Base-by-base conservation (phyloP, 2,329 filamentous ascomycete genomes). In the Aphanoascus verrucosus region DNA sequence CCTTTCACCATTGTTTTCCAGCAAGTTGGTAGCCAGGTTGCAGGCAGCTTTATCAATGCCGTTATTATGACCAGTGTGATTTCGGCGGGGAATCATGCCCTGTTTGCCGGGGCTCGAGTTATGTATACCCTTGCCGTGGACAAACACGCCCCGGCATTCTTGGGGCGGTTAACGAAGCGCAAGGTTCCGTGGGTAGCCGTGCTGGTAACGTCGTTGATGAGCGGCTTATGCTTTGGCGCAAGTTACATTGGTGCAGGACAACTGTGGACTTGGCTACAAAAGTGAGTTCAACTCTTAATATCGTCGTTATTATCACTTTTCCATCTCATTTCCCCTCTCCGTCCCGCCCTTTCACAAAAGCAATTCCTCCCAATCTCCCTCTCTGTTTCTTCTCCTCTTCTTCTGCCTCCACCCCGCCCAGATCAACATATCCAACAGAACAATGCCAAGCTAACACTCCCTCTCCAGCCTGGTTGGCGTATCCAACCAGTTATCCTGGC, bases 191-290 rank as follows among this genome's bases (percentile, higher is more conserved):
- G 75, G 72, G 64, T 78, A 9, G 75, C 77, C 0, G 77, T 80
- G 0, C 69, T 83, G 0, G 70, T 69, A 0, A 82, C 80, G 0
- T 75, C 76, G 0, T 59, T 75, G 0, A 73, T 80, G 32, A 74
- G 75, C 17, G 78, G 78, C 0, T 71, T 84, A 0, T 83, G 80
- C 60, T 84, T 85, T 53, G 81, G 79, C 1, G 80, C 80, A 0
- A 82, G 77, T 60, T 83, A 82, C 57, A 83, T 84, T 51, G 80
- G 81, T 0, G 81, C 81, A 0, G 81, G 82, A 0, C 74, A 84
- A 58, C 66, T 84, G 3, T 84, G 81, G 81, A 77, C 74, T 0
- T 84, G 82, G 81, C 66, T 84, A 15, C 81, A 84, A 62, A 83
- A 84, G 75, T 77, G 66, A 61, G 70, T 63, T 37, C n/a, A n/a